Conservation (phyloP, 2,329 filamentous ascomycete species). For the Colletotrichum cuscutae region DNA sequence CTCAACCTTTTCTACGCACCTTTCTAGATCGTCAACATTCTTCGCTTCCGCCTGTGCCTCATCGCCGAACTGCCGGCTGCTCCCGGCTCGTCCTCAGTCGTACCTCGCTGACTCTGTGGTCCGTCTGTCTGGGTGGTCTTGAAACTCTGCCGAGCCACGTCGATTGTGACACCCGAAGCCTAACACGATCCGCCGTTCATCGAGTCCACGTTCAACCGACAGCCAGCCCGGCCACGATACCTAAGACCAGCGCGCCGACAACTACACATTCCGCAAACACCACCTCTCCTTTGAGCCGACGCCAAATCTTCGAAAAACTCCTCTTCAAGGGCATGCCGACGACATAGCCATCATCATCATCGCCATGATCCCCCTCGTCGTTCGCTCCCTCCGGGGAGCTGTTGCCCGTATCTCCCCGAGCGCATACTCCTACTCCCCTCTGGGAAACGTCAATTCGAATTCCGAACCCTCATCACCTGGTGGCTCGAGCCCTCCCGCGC, state of each 20-base stretch:
- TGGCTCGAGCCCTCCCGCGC: neutral
- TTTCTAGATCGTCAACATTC: neutral
- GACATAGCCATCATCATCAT: neutral
- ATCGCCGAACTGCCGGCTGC: neutral
- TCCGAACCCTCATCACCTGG: slow-evolving; percentile 23
- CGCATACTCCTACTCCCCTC: slow-evolving; percentile 19
- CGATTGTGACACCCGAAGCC: neutral
- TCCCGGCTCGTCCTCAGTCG: neutral
- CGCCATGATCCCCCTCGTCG: slow-evolving; percentile 31
- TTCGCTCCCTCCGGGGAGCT: slow-evolving; percentile 35
- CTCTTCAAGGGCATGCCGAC: slow-evolving; percentile 12
- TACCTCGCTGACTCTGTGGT: neutral
- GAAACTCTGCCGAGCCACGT: slow-evolving; percentile 7
- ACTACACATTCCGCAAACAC: neutral
- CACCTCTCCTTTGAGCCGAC: neutral
- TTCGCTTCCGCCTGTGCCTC: neutral
- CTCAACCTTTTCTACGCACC: neutral
- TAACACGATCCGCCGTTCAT: neutral
- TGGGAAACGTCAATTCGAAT: slow-evolving; percentile 7
- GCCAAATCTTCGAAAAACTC: too few relatives aligned
- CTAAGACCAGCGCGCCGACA: neutral
- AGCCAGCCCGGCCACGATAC: neutral
- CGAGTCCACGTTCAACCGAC: neutral
- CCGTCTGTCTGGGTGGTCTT: slow-evolving; percentile 10
- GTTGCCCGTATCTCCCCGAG: slow-evolving; percentile 28